phyloP scores from a whole-genome alignment of 768 basidiomycete species.

The Tubosaeta sp. region DNA sequence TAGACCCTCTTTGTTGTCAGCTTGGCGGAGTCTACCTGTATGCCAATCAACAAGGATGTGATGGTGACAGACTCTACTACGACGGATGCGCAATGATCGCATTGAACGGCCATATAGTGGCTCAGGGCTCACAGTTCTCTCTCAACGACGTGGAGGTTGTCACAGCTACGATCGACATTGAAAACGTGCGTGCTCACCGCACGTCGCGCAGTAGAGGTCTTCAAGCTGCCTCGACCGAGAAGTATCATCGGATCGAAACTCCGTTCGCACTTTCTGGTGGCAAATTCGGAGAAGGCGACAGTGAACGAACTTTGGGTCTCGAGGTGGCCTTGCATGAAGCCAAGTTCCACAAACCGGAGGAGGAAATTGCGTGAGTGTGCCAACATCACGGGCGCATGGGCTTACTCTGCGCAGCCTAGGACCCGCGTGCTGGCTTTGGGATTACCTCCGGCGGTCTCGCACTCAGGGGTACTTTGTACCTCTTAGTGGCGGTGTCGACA shows the following conservation, averaged over 20 bases:
- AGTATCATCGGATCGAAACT: conserved; percentile 80
- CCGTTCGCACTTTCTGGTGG: conserved; percentile 76
- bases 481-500: conserved; percentile 94
- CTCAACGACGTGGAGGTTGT: conserved; percentile 95
- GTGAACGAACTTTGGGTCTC: conserved; percentile 44
- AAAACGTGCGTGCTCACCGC: conserved; percentile 89
- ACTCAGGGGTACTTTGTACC: conserved; percentile 96
- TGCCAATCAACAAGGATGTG: conserved; percentile 98
- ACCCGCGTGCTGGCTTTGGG: conserved; percentile 99
- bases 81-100: conserved; percentile 97
- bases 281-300: conserved; percentile 59
- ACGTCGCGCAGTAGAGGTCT: conserved; percentile 79
- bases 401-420: conserved; percentile 59
- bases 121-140: conserved; percentile 97
- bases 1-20: conserved; percentile 37
- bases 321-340: conserved; percentile 40
- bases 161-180: conserved; percentile 94
- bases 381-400: not conserved
- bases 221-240: conserved; percentile 75
- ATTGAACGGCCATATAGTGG: conserved; percentile 86
- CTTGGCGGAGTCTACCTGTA: conserved; percentile 96
- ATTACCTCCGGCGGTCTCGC: conserved; percentile 90
- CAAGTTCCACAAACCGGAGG: conserved; percentile 80
- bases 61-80: conserved; percentile 96
- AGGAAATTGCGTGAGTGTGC: conserved; percentile 87